A percentile compares a stretch with the other conserved stretches of the same genome.
These are phyloP conservation scores for Wickerhamomyces sp. DNA, from an alignment of 1,139 yeast species.

Conservation along the genomic window DNA sequence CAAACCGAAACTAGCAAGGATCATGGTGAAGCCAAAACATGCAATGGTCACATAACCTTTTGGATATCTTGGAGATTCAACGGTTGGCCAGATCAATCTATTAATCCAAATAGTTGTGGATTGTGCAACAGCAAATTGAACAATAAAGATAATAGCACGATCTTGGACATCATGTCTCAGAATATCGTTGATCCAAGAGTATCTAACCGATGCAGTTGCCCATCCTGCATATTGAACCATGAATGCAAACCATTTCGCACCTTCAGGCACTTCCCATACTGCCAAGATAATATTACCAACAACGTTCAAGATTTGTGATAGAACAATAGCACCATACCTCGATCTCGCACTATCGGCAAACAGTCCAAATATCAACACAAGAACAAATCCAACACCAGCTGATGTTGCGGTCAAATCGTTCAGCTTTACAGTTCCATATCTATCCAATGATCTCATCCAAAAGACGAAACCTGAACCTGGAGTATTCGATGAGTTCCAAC, in stretches of 20 bases:
- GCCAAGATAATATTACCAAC: slow-evolving; percentile 1
- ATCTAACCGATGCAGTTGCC: slow-evolving; percentile 30
- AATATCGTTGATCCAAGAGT: slow-evolving; percentile 32
- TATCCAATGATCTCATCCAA: slow-evolving; percentile 28
- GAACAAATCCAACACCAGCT: slow-evolving; percentile 30
- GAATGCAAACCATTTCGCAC: slow-evolving; percentile 31
- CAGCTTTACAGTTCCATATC: slow-evolving; percentile 26
- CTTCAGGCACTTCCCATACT: slow-evolving; percentile 19
- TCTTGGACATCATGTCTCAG: slow-evolving; percentile 31
- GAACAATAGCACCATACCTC: slow-evolving; percentile 32
- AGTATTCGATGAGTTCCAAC: slow-evolving; percentile 48
- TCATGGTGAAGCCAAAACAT: slow-evolving; percentile 44
- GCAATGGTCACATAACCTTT: slow-evolving; percentile 37
- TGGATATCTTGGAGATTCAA: slow-evolving; percentile 45
- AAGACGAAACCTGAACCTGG: slow-evolving; percentile 29
- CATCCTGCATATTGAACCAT: slow-evolving; percentile 29
- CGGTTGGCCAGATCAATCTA: slow-evolving; percentile 48
- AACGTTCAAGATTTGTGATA: slow-evolving; percentile 1
- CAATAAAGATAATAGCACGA: slow-evolving; percentile 31
- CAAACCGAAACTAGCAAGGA: slow-evolving; percentile 49
- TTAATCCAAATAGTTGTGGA: slow-evolving; percentile 33
- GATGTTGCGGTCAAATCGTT: slow-evolving; percentile 29
- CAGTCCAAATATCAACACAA: slow-evolving; percentile 27
- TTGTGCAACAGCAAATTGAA: slow-evolving; percentile 30
- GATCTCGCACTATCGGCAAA: slow-evolving; percentile 24